A percentile compares a stretch with the other conserved stretches of the same genome.
Conservation (phyloP, 1,284 basidiomycete genomes). For the Phellopilus nigrolimitatus region DNA sequence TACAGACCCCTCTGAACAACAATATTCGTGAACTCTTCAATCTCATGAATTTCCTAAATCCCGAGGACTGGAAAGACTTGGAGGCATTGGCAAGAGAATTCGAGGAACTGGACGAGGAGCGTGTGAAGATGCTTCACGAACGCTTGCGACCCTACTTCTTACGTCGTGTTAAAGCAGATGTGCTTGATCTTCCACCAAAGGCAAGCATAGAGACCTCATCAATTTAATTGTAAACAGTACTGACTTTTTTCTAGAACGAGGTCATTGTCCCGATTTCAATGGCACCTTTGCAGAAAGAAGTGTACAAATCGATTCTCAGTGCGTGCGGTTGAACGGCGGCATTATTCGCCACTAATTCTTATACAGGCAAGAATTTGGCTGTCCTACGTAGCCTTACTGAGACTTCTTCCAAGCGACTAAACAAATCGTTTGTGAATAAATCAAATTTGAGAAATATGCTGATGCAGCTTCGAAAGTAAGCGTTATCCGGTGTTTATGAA, state of each 20-base stretch:
- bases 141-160: conserved; percentile 87
- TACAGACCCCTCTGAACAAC: conserved; percentile 91
- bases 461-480: conserved; percentile 83
- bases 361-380: conserved; percentile 61
- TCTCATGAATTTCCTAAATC: conserved; percentile 90
- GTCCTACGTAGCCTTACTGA: conserved; percentile 56
- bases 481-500: conserved; percentile 10
- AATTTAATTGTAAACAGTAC: conserved; percentile 16
- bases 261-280: conserved; percentile 92
- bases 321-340: conserved; percentile 23
- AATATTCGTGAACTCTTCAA: conserved; percentile 95
- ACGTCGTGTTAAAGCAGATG: conserved; percentile 88
- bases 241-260: conserved; percentile 53
- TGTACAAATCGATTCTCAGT: conserved; percentile 85
- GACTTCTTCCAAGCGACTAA: conserved; percentile 32
- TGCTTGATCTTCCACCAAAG: conserved; percentile 88
- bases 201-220: conserved; percentile 35
- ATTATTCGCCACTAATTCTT: conserved; percentile 17
- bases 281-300: conserved; percentile 82
- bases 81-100: conserved; percentile 67
- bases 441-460: conserved; percentile 73
- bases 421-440: conserved; percentile 34
- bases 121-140: conserved; percentile 74
- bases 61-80: conserved; percentile 69
- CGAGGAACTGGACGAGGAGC: conserved; percentile 71